Conservation (phyloP, 2,329 filamentous ascomycete genomes). For the Claviceps arundinis region DNA sequence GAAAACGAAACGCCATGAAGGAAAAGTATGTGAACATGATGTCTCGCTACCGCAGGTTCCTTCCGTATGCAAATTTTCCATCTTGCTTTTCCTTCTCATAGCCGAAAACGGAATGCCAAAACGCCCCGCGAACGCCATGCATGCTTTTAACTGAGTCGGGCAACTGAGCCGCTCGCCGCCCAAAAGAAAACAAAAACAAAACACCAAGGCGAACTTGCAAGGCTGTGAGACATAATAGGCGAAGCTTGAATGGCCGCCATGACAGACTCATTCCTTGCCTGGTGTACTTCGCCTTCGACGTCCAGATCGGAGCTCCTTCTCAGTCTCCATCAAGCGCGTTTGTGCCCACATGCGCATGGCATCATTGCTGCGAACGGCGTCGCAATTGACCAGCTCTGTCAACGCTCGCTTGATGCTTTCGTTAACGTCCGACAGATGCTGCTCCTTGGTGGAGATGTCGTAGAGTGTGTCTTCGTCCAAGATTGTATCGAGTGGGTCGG, state of each 20-base stretch:
- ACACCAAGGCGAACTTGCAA: neutral
- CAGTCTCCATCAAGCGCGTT: conserved; percentile 44
- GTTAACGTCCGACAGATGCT: conserved; percentile 41
- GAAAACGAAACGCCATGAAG: neutral
- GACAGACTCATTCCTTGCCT: conserved; percentile 13
- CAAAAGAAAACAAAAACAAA: neutral
- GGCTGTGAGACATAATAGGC: too few species aligned
- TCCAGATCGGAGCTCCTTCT: conserved; percentile 42
- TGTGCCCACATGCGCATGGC: conserved; percentile 46
- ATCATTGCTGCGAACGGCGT: conserved; percentile 36
- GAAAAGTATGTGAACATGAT: neutral
- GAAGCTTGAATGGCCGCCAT: too few species aligned
- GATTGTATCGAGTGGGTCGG: conserved; percentile 24
- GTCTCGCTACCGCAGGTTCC: neutral
- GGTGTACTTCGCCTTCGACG: conserved; percentile 33
- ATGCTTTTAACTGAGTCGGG: neutral
- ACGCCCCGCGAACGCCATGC: conserved; percentile 1
- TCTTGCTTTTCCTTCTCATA: neutral
- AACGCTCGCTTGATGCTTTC: conserved; percentile 48
- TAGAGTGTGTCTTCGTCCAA: conserved; percentile 33
- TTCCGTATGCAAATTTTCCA: neutral
- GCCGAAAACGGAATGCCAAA: neutral
- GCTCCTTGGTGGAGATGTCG: conserved; percentile 38
- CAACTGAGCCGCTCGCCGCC: neutral
- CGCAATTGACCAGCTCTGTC: conserved; percentile 49